Conservation (phyloP, 331 rosid species). For the Spiraea crenata region DNA sequence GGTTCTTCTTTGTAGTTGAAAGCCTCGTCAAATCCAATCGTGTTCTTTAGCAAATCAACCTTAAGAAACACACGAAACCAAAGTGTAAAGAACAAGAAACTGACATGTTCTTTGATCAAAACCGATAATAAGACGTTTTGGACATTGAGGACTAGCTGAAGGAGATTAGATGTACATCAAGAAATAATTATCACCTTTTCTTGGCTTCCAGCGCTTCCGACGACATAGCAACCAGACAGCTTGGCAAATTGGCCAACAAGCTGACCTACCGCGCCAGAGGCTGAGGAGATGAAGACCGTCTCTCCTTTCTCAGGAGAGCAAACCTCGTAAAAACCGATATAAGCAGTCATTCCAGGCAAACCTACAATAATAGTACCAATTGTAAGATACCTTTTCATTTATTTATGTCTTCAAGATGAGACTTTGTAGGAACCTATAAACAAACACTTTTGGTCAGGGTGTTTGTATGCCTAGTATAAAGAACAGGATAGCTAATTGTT, state of each 20-base stretch:
- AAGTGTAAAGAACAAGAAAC: too few relatives aligned
- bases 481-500: neutral
- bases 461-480: too few relatives aligned
- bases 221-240: conserved; percentile 47
- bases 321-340: conserved; percentile 48
- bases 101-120: too few relatives aligned
- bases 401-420: too few relatives aligned
- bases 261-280: conserved; percentile 60
- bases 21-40: conserved; percentile 22
- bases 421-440: too few relatives aligned
- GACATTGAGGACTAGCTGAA: too few relatives aligned
- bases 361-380: conserved; percentile 13
- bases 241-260: conserved; percentile 63
- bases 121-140: too few relatives aligned
- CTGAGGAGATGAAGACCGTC: conserved; percentile 41
- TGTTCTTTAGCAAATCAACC: conserved; percentile 8
- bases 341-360: conserved; percentile 60
- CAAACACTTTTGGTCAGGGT: too few relatives aligned
- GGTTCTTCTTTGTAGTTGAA: conserved; percentile 30
- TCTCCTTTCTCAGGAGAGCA: conserved; percentile 52
- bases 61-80: too few relatives aligned
- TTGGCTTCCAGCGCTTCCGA: conserved; percentile 60
- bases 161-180: too few relatives aligned
- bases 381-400: too few relatives aligned
- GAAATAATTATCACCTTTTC: conserved; percentile 38